phyloP scores from a whole-genome alignment of 2,329 filamentous ascomycete species.

The Lizonia empirigonia region DNA sequence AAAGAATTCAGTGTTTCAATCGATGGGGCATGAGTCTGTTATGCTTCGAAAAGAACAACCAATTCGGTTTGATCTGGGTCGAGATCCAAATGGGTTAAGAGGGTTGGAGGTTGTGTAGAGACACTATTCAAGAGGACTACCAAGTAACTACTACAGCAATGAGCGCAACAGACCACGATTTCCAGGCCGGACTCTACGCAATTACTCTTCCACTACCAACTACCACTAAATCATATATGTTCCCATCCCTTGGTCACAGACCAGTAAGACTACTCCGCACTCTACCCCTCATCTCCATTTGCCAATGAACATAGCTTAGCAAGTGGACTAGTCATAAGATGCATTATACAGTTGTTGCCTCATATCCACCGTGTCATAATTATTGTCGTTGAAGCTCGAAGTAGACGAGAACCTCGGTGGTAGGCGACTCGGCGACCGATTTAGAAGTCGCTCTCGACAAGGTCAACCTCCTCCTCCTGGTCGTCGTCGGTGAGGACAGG shows the following conservation, averaged over 20 bases:
- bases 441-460: constrained; percentile 27
- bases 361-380: neutral
- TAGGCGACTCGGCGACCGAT: neutral
- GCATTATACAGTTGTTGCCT: constrained; percentile 1
- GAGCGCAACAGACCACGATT: constrained; percentile 30
- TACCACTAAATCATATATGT: constrained; percentile 3
- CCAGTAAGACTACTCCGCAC: constrained; percentile 10
- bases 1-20: too few species aligned
- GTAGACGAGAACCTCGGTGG: constrained; percentile 1
- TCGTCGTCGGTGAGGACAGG: constrained; percentile 41
- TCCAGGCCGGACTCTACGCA: constrained; percentile 27
- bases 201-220: constrained; percentile 7
- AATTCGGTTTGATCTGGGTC: too few species aligned
- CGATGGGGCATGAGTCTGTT: too few species aligned
- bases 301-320: constrained; percentile 6
- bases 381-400: constrained; percentile 3
- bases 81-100: too few species aligned
- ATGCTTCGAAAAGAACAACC: too few species aligned
- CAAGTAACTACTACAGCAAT: constrained; percentile 18
- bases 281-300: neutral
- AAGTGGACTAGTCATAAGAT: neutral
- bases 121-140: constrained; percentile 6
- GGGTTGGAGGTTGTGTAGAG: neutral
- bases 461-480: constrained; percentile 44
- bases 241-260: constrained; percentile 11